Conservation (phyloP, 2,329 filamentous ascomycete genomes). For the Colletotrichum lentis region DNA sequence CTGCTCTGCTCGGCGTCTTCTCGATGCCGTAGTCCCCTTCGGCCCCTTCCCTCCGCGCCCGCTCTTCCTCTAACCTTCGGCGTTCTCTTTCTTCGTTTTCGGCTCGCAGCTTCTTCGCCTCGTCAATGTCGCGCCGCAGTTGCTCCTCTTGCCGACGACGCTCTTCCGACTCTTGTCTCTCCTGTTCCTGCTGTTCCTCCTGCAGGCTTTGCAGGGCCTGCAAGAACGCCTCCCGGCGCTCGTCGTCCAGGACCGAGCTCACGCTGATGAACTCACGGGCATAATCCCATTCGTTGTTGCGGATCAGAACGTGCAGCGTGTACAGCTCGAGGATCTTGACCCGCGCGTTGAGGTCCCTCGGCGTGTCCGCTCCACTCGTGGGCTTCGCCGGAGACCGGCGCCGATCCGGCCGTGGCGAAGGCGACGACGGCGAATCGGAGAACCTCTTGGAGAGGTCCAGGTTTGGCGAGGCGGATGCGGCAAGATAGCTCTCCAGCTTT, state of each 20-base stretch:
- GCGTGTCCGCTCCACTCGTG: conserved; percentile 77
- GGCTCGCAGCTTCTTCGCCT: conserved; percentile 62
- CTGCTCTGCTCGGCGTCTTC: conserved; percentile 53
- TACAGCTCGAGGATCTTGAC: conserved; percentile 96
- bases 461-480: conserved; percentile 75
- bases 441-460: conserved; percentile 76
- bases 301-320: conserved; percentile 90
- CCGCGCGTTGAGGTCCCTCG: conserved; percentile 81
- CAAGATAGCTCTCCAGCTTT: conserved; percentile 87
- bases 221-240: conserved; percentile 86
- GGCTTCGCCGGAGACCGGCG: conserved; percentile 58
- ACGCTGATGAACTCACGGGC: conserved; percentile 88
- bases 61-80: conserved; percentile 63
- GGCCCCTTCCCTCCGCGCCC: conserved; percentile 58
- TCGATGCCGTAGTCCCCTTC: conserved; percentile 77
- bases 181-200: conserved; percentile 82
- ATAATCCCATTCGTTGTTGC: conserved; percentile 96
- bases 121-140: conserved; percentile 64
- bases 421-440: conserved; percentile 53
- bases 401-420: conserved; percentile 49
- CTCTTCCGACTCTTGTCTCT: conserved; percentile 69
- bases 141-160: conserved; percentile 64
- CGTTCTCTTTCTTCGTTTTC: conserved; percentile 67
- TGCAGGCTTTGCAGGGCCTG: conserved; percentile 84
- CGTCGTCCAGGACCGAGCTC: conserved; percentile 88